Evolutionary conservation across 768 basidiomycete species (phyloP).

Genomic region (Psilocybe tampanensis): DNA sequence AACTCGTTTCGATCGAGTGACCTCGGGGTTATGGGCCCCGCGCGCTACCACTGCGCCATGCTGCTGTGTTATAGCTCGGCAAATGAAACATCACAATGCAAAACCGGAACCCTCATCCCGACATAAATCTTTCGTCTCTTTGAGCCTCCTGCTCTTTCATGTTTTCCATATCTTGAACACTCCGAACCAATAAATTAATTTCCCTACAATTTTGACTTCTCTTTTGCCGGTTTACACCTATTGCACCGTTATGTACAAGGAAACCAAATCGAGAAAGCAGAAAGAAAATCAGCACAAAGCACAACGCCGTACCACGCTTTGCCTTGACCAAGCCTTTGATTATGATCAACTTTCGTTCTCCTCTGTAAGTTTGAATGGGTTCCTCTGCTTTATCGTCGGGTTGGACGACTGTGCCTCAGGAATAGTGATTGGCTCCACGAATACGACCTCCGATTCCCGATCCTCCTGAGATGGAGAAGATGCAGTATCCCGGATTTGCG

Average conservation of each 20-base stretch:
- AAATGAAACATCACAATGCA: not conserved
- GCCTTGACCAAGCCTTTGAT: not conserved
- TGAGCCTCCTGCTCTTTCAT: no score
- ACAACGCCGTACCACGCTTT: no score
- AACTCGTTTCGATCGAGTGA: conserved; percentile 69
- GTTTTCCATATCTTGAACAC: no score
- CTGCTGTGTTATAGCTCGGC: conserved; percentile 34
- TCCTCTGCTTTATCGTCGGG: not conserved
- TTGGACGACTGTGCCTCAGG: not conserved
- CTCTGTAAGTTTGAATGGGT: not conserved
- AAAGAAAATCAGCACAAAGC: no score
- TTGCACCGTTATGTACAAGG: no score
- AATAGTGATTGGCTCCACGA: not conserved
- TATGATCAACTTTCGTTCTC: not conserved
- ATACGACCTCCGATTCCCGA: not conserved
- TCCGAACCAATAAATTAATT: no score
- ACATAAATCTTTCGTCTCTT: no score
- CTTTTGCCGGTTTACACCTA: no score
- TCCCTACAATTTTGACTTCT: no score
- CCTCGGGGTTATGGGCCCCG: conserved; percentile 66
- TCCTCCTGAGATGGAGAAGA: not conserved
- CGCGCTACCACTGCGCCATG: conserved; percentile 63
- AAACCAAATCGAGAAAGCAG: no score
- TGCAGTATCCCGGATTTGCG: not conserved
- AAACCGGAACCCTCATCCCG: no score